Evolutionary conservation across 2,329 filamentous ascomycete genomes (phyloP).

Genomic region (Talaromyces sp.): DNA sequence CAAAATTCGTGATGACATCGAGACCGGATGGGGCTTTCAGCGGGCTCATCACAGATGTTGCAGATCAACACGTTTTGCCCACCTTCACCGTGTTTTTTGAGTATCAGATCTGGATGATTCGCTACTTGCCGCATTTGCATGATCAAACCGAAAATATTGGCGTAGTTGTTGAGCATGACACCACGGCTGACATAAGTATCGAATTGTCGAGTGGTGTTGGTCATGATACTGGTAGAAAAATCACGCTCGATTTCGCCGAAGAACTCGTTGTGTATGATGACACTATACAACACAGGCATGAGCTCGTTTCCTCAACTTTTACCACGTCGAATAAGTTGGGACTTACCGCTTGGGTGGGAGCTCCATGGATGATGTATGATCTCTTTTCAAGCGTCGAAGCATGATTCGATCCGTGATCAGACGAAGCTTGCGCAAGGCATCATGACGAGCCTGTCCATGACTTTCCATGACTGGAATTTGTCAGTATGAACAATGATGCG

Average conservation of each 20-base stretch:
- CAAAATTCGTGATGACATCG: slow-evolving; percentile 93
- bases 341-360: slow-evolving; percentile 79
- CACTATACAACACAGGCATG: slow-evolving; percentile 32
- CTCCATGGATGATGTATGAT: slow-evolving; percentile 93
- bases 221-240: slow-evolving; percentile 95
- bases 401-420: slow-evolving; percentile 91
- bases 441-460: slow-evolving; percentile 54
- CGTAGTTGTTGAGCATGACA: slow-evolving; percentile 94
- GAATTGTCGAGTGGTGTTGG: slow-evolving; percentile 80
- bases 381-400: slow-evolving; percentile 89
- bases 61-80: slow-evolving; percentile 90
- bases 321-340: not conserved
- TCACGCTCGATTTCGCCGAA: slow-evolving; percentile 96
- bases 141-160: slow-evolving; percentile 97
- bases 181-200: slow-evolving; percentile 93
- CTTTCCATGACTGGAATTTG: slow-evolving; percentile 54
- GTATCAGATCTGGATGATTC: slow-evolving; percentile 88
- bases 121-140: slow-evolving; percentile 99
- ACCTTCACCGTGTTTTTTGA: slow-evolving; percentile 81
- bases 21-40: slow-evolving; percentile 90
- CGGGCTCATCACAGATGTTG: slow-evolving; percentile 92
- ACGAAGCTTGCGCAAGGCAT: slow-evolving; percentile 76
- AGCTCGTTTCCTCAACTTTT: not conserved
- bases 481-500: slow-evolving; percentile 49
- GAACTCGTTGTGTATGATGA: slow-evolving; percentile 89